phyloP scores from a whole-genome alignment of 2,329 filamentous ascomycete genomes.

The Penicillium rolfsii region DNA sequence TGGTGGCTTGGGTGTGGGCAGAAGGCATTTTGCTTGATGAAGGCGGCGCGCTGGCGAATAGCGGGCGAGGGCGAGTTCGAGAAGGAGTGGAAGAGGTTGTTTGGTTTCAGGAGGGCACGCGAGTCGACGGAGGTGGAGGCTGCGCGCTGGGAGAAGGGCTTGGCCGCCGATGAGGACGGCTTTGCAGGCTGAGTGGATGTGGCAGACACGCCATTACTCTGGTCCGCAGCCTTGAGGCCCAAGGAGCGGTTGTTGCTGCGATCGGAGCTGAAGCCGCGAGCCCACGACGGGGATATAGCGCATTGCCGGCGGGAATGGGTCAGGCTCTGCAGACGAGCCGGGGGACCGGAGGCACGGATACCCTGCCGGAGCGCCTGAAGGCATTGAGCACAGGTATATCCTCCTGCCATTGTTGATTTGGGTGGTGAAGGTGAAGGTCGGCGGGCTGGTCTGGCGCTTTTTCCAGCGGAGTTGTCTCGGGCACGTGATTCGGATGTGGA shows the following conservation, averaged over 20 bases:
- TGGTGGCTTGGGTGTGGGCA: slow-evolving; percentile 90
- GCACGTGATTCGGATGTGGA: slow-evolving; percentile 23
- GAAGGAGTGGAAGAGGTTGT: slow-evolving; percentile 93
- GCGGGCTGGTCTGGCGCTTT: slow-evolving; percentile 16
- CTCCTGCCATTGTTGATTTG: slow-evolving; percentile 41
- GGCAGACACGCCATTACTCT: slow-evolving; percentile 20
- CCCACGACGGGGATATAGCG: slow-evolving; percentile 30
- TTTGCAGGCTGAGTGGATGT: slow-evolving; percentile 13
- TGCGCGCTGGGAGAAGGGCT: slow-evolving; percentile 31
- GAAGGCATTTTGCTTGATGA: slow-evolving; percentile 89
- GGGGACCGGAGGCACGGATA: slow-evolving; percentile 28
- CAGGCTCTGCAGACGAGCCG: slow-evolving; percentile 31
- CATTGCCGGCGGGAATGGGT: slow-evolving; percentile 31
- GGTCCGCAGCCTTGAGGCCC: slow-evolving; percentile 24
- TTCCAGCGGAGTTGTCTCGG: slow-evolving; percentile 11
- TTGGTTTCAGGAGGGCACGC: slow-evolving; percentile 60
- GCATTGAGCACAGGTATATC: slow-evolving; percentile 48
- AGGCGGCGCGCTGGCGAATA: slow-evolving; percentile 84
- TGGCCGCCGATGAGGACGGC: slow-evolving; percentile 16
- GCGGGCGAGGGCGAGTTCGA: slow-evolving; percentile 84
- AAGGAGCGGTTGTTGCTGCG: slow-evolving; percentile 30
- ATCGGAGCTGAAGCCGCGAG: slow-evolving; percentile 35
- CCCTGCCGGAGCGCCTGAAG: slow-evolving; percentile 41
- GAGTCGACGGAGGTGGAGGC: slow-evolving; percentile 34
- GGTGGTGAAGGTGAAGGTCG: slow-evolving; percentile 15